A percentile compares a stretch with the other conserved stretches of the same genome.
Conservation (phyloP, 345 rosid species). For the Dovyalis caffra region DNA sequence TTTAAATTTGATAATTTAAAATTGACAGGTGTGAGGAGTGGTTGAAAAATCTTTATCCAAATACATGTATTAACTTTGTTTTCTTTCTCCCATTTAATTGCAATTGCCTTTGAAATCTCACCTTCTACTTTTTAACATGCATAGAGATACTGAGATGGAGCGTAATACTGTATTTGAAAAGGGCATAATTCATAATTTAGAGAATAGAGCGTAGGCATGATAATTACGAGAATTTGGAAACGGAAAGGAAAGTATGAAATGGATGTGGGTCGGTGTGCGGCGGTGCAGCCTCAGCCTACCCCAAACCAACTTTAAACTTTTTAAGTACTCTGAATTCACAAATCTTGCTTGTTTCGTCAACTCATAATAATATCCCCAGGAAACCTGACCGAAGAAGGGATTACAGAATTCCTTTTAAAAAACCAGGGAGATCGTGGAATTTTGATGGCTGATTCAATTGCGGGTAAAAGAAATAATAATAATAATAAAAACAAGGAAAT, state of each 20-base stretch:
- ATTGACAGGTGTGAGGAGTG: no score
- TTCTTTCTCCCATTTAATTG: no score
- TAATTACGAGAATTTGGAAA: conserved; percentile 6
- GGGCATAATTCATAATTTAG: not conserved
- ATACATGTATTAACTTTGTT: no score
- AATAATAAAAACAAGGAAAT: no score
- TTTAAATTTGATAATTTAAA: no score
- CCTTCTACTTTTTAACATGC: no score
- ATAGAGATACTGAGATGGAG: not conserved
- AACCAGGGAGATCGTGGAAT: not conserved
- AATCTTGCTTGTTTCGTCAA: conserved; percentile 7
- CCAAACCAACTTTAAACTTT: not conserved
- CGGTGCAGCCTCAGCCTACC: conserved; percentile 27
- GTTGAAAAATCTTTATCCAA: no score
- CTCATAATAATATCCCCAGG: not conserved
- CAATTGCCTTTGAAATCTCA: no score
- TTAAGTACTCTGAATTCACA: not conserved
- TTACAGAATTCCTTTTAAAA: not conserved
- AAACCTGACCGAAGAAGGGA: not conserved
- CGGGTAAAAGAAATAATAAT: no score
- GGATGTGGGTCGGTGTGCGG: conserved; percentile 17
- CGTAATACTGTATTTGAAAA: not conserved
- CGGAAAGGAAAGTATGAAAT: not conserved
- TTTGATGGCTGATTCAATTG: not conserved
- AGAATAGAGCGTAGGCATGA: conserved; percentile 1